A percentile compares a stretch with the other conserved stretches of the same genome.
These are phyloP conservation scores for Sphagnurus paluster DNA, from an alignment of 1,284 basidiomycete species.

Conservation along the genomic window DNA sequence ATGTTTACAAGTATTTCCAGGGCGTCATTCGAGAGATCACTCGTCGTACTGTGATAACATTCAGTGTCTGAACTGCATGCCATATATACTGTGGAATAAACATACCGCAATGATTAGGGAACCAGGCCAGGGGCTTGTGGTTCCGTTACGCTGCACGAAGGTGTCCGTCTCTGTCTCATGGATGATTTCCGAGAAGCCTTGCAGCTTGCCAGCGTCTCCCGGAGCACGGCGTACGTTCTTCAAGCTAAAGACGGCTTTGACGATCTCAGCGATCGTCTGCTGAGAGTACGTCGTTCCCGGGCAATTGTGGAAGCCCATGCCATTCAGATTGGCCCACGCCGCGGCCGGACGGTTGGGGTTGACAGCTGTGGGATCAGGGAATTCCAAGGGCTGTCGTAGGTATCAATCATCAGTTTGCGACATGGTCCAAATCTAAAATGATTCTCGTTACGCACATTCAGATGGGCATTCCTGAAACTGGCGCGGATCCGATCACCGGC, in stretches of 20 bases:
- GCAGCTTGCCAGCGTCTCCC: constrained; percentile 39
- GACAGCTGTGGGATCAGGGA: constrained; percentile 43
- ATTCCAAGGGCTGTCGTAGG: constrained; percentile 34
- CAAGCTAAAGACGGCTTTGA: constrained; percentile 46
- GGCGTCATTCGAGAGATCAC: too few relatives aligned
- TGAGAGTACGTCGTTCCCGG: constrained; percentile 40
- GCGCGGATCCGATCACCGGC: constrained; percentile 45
- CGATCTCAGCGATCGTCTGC: constrained; percentile 41
- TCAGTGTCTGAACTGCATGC: too few relatives aligned
- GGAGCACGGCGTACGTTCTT: constrained; percentile 46
- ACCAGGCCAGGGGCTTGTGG: constrained; percentile 32
- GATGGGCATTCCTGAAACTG: constrained; percentile 50
- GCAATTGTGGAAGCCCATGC: constrained; percentile 45
- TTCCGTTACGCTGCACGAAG: constrained; percentile 31
- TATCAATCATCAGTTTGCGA: neutral
- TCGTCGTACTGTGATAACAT: too few relatives aligned
- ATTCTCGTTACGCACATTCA: constrained; percentile 37
- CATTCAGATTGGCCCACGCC: constrained; percentile 39
- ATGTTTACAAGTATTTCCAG: too few relatives aligned
- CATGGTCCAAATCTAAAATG: too few relatives aligned
- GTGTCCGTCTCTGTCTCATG: constrained; percentile 33
- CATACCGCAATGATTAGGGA: constrained; percentile 30
- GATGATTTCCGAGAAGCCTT: constrained; percentile 30
- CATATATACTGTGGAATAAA: too few relatives aligned
- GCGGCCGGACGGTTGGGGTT: constrained; percentile 38